Evolutionary conservation across 2,329 filamentous ascomycete genomes (phyloP).

Genomic region (Colletotrichum chrysophilum): DNA sequence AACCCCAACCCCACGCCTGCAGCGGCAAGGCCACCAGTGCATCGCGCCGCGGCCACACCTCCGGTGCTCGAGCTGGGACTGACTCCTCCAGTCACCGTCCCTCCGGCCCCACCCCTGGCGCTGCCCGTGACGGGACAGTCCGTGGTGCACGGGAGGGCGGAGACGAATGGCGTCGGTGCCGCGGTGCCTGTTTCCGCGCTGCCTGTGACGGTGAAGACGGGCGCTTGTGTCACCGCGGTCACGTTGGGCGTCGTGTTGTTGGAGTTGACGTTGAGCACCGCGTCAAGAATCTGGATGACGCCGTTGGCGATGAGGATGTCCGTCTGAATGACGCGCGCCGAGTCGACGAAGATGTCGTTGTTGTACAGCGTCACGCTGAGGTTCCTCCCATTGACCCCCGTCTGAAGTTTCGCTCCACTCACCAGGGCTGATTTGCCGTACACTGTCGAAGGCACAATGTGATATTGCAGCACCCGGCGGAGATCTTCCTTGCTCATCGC

Average conservation of each 20-base stretch:
- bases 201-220: slow-evolving; percentile 23
- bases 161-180: slow-evolving; percentile 45
- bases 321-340: slow-evolving; percentile 53
- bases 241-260: slow-evolving; percentile 34
- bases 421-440: background rate
- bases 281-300: slow-evolving; percentile 63
- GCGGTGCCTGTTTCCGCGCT: slow-evolving; percentile 23
- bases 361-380: slow-evolving; percentile 24
- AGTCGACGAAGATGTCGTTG: slow-evolving; percentile 55
- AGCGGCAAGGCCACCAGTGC: background rate
- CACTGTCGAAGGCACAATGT: slow-evolving; percentile 12
- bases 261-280: slow-evolving; percentile 45
- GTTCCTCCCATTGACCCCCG: background rate
- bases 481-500: slow-evolving; percentile 1
- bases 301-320: slow-evolving; percentile 64
- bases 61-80: slow-evolving; percentile 2
- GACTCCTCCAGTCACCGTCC: slow-evolving; percentile 3
- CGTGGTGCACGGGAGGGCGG: slow-evolving; percentile 43
- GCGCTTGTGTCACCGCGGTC: slow-evolving; percentile 38
- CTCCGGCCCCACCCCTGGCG: background rate
- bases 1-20: slow-evolving; percentile 12
- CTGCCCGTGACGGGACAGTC: slow-evolving; percentile 38
- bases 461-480: slow-evolving; percentile 18
- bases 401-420: background rate
- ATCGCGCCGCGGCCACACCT: slow-evolving; percentile 9